These are phyloP conservation scores for Alternaria solani DNA, from an alignment of 2,329 filamentous ascomycete genomes.

Conservation along the genomic window DNA sequence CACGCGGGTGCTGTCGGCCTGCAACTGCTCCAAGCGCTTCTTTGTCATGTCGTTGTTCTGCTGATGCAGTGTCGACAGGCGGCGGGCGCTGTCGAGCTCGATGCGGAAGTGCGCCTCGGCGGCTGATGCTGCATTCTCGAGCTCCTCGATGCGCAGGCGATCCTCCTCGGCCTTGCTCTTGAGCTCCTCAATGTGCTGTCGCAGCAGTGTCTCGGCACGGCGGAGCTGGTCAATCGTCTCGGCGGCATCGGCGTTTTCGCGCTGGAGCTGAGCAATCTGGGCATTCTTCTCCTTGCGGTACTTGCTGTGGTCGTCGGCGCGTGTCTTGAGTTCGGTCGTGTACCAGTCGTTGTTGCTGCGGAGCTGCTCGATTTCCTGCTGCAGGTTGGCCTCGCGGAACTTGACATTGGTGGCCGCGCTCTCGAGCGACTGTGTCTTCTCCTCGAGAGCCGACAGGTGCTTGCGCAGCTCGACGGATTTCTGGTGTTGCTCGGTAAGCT, in stretches of 20 bases:
- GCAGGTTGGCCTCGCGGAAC: constrained; percentile 87
- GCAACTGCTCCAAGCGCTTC: constrained; percentile 73
- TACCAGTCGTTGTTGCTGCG: constrained; percentile 94
- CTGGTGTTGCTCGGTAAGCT: constrained; percentile 87
- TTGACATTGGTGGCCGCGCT: constrained; percentile 81
- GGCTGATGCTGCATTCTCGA: constrained; percentile 82
- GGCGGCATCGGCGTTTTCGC: constrained; percentile 83
- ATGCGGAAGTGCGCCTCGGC: constrained; percentile 87
- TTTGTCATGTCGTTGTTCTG: constrained; percentile 77
- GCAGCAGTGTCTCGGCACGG: constrained; percentile 80
- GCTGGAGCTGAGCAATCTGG: constrained; percentile 86
- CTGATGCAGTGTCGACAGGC: constrained; percentile 83
- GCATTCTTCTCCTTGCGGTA: constrained; percentile 95
- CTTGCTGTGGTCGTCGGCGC: constrained; percentile 84
- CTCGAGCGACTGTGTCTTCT: constrained; percentile 82
- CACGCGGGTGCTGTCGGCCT: constrained; percentile 68
- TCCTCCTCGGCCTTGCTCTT: constrained; percentile 88
- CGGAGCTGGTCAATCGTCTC: constrained; percentile 79
- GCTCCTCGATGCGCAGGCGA: constrained; percentile 80
- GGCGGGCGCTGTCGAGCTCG: constrained; percentile 80
- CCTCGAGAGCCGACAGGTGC: constrained; percentile 81
- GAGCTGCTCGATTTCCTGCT: constrained; percentile 88
- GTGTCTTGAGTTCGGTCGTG: constrained; percentile 88
- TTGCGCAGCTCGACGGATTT: constrained; percentile 85
- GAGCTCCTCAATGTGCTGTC: constrained; percentile 81